Evolutionary conservation across 176 grass and related monocot species (phyloP).

Genomic region (Eremochloa ophiuroides): DNA sequence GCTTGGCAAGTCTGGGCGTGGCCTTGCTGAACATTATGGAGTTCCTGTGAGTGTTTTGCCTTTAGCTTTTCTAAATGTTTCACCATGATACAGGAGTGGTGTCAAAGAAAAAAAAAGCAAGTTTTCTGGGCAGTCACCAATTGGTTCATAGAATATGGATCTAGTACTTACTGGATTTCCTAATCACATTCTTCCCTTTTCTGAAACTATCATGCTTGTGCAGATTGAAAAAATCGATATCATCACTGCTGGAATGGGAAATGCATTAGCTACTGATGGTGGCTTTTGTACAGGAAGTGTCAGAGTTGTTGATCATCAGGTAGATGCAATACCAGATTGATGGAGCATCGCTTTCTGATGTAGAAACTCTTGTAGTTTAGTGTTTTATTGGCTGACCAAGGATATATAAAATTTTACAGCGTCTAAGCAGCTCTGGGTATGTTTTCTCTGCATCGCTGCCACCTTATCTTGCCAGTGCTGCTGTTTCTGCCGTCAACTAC

Average conservation of each 20-base stretch:
- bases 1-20: slow-evolving; percentile 81
- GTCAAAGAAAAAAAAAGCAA: slow-evolving; percentile 6
- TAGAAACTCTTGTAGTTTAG: slow-evolving; percentile 1
- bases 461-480: slow-evolving; percentile 87
- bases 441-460: slow-evolving; percentile 95
- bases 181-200: neutral
- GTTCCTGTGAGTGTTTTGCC: slow-evolving; percentile 54
- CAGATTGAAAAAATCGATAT: slow-evolving; percentile 99
- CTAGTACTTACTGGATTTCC: slow-evolving; percentile 18
- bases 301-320: slow-evolving; percentile 99
- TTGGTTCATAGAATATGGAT: too few species aligned
- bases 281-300: slow-evolving; percentile 92
- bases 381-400: slow-evolving; percentile 30
- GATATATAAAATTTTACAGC: slow-evolving; percentile 47
- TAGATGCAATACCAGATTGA: slow-evolving; percentile 34
- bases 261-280: slow-evolving; percentile 87
- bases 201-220: slow-evolving; percentile 22
- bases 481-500: slow-evolving; percentile 83
- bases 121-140: too few species aligned
- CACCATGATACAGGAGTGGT: neutral
- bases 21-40: slow-evolving; percentile 92
- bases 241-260: slow-evolving; percentile 98
- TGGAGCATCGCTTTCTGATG: slow-evolving; percentile 7
- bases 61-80: neutral
- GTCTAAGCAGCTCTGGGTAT: slow-evolving; percentile 88